These are phyloP conservation scores for Hirschfeldia incana DNA, from an alignment of 345 rosid species.

Conservation along the genomic window DNA sequence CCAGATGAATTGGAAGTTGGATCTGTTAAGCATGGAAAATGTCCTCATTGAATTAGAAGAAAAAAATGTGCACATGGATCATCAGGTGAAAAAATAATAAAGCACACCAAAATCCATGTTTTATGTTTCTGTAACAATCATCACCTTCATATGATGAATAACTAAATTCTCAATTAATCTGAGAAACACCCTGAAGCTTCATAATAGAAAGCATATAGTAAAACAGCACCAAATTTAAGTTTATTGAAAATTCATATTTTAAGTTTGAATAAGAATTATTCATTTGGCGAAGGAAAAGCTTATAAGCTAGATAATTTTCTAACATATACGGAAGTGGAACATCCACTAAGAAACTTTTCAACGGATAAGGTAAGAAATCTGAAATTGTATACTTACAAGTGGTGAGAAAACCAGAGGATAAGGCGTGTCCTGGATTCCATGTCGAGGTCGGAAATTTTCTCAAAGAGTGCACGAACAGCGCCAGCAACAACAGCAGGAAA, in stretches of 20 bases:
- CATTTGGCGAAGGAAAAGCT: background rate
- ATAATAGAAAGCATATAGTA: background rate
- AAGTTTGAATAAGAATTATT: background rate
- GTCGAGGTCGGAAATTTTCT: conserved; percentile 85
- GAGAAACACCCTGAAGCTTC: background rate
- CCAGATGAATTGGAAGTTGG: conserved; percentile 98
- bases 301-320: background rate
- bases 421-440: conserved; percentile 93
- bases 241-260: background rate
- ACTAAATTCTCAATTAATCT: background rate
- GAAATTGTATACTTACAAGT: conserved; percentile 62
- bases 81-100: background rate
- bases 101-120: background rate
- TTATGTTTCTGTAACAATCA: background rate
- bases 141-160: conserved; percentile 11
- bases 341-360: conserved; percentile 4
- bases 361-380: background rate
- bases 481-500: conserved; percentile 99
- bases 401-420: conserved; percentile 99
- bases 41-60: background rate
- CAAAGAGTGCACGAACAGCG: conserved; percentile 96
- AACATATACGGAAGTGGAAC: background rate
- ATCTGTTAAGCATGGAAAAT: conserved; percentile 50
- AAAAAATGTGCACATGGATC: background rate
- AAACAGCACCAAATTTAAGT: background rate